These are phyloP conservation scores for Toxoplasma gondii DNA, from an alignment of 169 alveolate genomes.

Conservation along the genomic window DNA sequence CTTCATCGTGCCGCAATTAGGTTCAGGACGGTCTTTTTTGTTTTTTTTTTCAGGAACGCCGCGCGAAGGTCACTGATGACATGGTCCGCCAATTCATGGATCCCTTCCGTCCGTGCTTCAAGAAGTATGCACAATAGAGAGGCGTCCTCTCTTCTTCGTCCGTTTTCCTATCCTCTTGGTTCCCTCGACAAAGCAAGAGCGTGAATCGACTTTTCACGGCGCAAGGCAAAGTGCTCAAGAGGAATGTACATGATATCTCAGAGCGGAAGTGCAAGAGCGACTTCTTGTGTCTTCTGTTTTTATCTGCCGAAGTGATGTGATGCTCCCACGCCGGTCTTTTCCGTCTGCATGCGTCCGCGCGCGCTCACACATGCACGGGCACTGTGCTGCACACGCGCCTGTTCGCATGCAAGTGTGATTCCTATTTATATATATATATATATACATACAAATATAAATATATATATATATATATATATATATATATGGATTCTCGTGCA, in stretches of 20 bases:
- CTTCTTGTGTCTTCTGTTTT: too few species aligned
- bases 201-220: neutral
- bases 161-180: neutral
- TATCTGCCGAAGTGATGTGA: neutral
- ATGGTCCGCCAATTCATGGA: conserved; percentile 63
- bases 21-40: too few species aligned
- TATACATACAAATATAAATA: neutral
- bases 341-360: too few species aligned
- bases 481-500: neutral
- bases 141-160: neutral
- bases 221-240: neutral
- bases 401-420: too few species aligned
- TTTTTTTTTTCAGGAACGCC: conserved; percentile 32
- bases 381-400: too few species aligned
- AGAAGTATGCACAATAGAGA: neutral
- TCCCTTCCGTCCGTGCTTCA: conserved; percentile 53
- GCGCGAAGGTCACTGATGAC: conserved; percentile 67
- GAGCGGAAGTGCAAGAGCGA: neutral
- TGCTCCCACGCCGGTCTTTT: neutral
- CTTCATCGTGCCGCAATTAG: too few species aligned
- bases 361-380: too few species aligned
- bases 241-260: neutral
- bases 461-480: conserved; percentile 17
- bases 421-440: neutral
- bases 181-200: neutral